Percentiles rank a stretch among this genome's conserved stretches.
Evolutionary conservation across 345 rosid species (phyloP).

Genomic region (Pistacia vera): DNA sequence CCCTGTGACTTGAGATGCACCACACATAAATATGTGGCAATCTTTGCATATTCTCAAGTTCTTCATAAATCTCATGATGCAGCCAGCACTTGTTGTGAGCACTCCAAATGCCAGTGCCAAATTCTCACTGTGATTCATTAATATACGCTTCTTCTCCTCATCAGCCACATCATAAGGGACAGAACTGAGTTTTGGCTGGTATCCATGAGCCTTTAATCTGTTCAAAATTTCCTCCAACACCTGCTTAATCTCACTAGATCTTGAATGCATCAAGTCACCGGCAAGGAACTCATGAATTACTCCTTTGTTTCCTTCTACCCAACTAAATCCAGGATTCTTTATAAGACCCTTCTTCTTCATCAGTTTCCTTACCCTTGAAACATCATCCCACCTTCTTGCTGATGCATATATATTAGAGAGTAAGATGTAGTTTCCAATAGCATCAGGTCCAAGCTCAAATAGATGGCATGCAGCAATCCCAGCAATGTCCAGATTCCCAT

Average conservation of each 20-base stretch:
- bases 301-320: constrained; percentile 62
- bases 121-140: constrained; percentile 72
- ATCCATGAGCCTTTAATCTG: constrained; percentile 47
- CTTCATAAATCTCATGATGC: constrained; percentile 61
- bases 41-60: constrained; percentile 77
- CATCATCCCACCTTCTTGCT: constrained; percentile 63
- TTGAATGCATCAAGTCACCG: constrained; percentile 61
- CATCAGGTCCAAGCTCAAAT: constrained; percentile 68
- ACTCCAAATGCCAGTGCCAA: constrained; percentile 71
- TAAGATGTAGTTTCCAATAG: constrained; percentile 69
- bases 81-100: constrained; percentile 40
- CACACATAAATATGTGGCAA: constrained; percentile 67
- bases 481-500: constrained; percentile 64
- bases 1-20: constrained; percentile 49
- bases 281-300: constrained; percentile 67
- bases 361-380: constrained; percentile 45
- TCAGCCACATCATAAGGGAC: constrained; percentile 52
- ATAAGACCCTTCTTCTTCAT: constrained; percentile 56
- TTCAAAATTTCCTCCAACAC: constrained; percentile 51
- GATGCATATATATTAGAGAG: constrained; percentile 65
- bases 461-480: constrained; percentile 64
- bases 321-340: constrained; percentile 82
- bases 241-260: constrained; percentile 46
- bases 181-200: constrained; percentile 53
- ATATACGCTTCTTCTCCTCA: constrained; percentile 55